A percentile compares a stretch with the other conserved stretches of the same genome.
These are phyloP conservation scores for Pseudocercospora crystallina DNA, from an alignment of 2,329 filamentous ascomycete genomes.

Conservation along the genomic window DNA sequence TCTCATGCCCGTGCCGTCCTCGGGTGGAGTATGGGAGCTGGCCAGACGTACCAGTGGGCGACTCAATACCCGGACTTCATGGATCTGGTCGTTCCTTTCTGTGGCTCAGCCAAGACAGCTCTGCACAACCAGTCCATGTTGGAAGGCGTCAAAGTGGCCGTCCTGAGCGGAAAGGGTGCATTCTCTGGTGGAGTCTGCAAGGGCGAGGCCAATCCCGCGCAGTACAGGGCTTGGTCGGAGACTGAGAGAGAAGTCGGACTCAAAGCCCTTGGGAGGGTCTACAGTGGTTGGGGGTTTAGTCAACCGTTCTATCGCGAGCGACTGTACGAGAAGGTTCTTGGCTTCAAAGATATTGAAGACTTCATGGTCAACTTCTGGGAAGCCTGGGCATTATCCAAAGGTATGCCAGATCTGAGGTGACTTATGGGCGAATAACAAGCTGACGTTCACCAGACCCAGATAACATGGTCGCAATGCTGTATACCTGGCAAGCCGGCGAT, in stretches of 20 bases:
- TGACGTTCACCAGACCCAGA: conserved; percentile 58
- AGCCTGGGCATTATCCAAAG: conserved; percentile 68
- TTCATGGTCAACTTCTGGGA: conserved; percentile 79
- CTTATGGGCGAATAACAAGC: not conserved
- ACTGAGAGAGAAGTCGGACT: conserved; percentile 58
- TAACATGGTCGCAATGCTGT: conserved; percentile 71
- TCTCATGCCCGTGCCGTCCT: conserved; percentile 62
- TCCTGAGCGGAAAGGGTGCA: conserved; percentile 59
- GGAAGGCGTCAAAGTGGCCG: conserved; percentile 61
- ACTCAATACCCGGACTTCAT: conserved; percentile 55
- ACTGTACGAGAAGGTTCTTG: conserved; percentile 64
- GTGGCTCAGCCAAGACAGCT: conserved; percentile 63
- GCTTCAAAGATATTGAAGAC: conserved; percentile 67
- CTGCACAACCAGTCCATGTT: conserved; percentile 69
- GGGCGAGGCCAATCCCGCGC: conserved; percentile 42
- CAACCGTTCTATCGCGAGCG: conserved; percentile 75
- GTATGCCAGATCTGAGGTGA: conserved; percentile 30
- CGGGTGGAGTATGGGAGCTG: conserved; percentile 72
- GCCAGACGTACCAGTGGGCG: conserved; percentile 52
- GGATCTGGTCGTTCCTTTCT: conserved; percentile 66
- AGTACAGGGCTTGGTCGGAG: conserved; percentile 30
- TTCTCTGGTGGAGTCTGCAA: conserved; percentile 53
- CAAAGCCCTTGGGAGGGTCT: conserved; percentile 66
- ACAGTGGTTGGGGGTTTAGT: conserved; percentile 79
- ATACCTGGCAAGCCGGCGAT: conserved; percentile 77